Percentiles rank a stretch among this genome's conserved stretches.
Conservation (phyloP, 495 filamentous ascomycete genomes). For the Chaetomium tenue region DNA sequence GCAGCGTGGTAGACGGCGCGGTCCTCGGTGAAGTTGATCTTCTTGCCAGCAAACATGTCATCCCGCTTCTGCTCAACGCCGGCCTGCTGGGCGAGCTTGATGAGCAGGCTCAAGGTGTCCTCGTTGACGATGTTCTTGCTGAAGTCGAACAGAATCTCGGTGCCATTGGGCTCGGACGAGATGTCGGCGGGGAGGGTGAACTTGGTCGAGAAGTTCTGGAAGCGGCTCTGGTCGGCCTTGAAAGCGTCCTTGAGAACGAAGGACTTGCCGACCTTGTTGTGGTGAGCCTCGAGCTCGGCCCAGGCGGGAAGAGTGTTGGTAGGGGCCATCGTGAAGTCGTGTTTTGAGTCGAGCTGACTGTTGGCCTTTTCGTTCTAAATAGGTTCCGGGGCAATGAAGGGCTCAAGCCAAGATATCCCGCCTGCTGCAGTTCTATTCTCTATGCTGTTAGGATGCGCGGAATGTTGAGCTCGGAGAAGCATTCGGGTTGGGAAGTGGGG, state of each 20-base stretch:
- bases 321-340: conserved; percentile 53
- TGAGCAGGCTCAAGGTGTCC: conserved; percentile 80
- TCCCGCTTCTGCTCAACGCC: conserved; percentile 88
- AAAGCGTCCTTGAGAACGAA: conserved; percentile 94
- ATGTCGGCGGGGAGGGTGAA: conserved; percentile 77
- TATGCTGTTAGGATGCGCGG: not conserved
- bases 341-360: not conserved
- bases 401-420: not conserved
- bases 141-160: conserved; percentile 94
- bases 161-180: conserved; percentile 44
- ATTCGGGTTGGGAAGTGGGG: not conserved
- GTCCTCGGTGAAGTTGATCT: conserved; percentile 99
- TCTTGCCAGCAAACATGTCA: conserved; percentile 93
- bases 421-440: conserved; percentile 1
- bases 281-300: conserved; percentile 85
- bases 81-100: conserved; percentile 88
- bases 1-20: conserved; percentile 95
- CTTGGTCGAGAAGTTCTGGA: conserved; percentile 81
- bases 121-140: conserved; percentile 97
- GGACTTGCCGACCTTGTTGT: conserved; percentile 74
- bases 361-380: not conserved
- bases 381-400: not conserved
- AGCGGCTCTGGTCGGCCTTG: conserved; percentile 81
- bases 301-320: conserved; percentile 79
- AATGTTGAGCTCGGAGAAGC: conserved; percentile 19